Conservation (phyloP, 805 yeast genomes). For the Saccharomycopsis selenospora region DNA sequence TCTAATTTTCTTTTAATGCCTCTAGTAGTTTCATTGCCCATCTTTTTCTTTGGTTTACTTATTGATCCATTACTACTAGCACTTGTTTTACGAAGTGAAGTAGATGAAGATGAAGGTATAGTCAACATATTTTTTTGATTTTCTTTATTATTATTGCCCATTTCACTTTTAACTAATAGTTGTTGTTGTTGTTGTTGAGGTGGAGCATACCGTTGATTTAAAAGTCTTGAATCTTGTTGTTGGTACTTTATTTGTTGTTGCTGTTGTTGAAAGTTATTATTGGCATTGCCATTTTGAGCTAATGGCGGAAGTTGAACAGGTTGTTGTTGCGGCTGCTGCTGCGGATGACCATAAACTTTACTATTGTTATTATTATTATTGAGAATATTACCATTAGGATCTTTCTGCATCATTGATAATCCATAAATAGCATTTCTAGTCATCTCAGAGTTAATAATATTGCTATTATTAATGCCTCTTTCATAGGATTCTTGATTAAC, state of each 20-base stretch:
- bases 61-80: not conserved
- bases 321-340: conserved; percentile 1
- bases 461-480: not conserved
- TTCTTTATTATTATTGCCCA: no score
- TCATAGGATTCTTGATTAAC: not conserved
- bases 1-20: not conserved
- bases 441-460: not conserved
- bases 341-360: not conserved
- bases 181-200: conserved; percentile 2
- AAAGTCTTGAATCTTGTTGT: not conserved
- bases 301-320: conserved; percentile 1
- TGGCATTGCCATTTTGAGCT: not conserved
- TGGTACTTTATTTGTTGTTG: not conserved
- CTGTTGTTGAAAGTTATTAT: no score
- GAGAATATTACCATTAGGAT: not conserved
- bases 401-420: not conserved
- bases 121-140: not conserved
- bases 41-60: not conserved
- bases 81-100: not conserved
- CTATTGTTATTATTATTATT: not conserved
- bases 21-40: conserved; percentile 1
- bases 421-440: not conserved
- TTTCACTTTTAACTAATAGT: not conserved
- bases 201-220: not conserved
- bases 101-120: not conserved